Base-by-base conservation (phyloP, 768 basidiomycete species). In the Mrakia gelida region DNA sequence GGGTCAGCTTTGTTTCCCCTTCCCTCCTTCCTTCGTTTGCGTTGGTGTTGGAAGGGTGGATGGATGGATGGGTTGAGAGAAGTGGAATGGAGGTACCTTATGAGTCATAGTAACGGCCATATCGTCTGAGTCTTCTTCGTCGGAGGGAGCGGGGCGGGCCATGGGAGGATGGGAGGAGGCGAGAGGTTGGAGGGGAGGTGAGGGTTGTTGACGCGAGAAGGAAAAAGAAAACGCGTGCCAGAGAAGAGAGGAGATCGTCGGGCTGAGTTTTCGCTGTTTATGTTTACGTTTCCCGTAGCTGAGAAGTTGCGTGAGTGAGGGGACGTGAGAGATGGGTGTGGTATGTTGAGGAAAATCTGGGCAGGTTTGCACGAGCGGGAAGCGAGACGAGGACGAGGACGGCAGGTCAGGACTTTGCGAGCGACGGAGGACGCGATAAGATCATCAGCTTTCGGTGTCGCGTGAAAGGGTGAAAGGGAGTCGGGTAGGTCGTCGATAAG, bases 51-150 rank as follows among this genome's bases (percentile, higher is more conserved):
- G 45, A 45, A 45, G 45, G 45, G 11, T 10, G 45, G 49, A 52
- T 52, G 49, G 49, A 13, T n/a, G n/a, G 67, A 26, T 10, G 41
- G 8, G 6, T 26, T 59, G 0, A 34, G 65, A 68, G 65, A n/a
- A n/a, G n/a, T n/a, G n/a, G 18, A 10, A 18, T 28, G 32, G 13
- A 34, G 6, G 21, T 13, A 70, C 67, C 41, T 70, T 70, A 11
- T 38, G 41, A 38, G 67, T 70, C 67, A 70, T 70, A 1, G 23
- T 34, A 21, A 70, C 67, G 45, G 67, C 34, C 67, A 70, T 70
- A 30, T 70, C 38, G 67, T 70, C 67, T 1, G 67, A 70, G 67
- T 70, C 67, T 11, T 68, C 67, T 4, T 70, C 67, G 10, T 41
- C 45, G 38, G 41, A 10, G 32, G 49, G 49, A 52, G 15, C 38